Percentiles rank a stretch among this genome's conserved stretches.
These are phyloP conservation scores for Russula virescens DNA, from an alignment of 768 basidiomycete species.

Conservation along the genomic window DNA sequence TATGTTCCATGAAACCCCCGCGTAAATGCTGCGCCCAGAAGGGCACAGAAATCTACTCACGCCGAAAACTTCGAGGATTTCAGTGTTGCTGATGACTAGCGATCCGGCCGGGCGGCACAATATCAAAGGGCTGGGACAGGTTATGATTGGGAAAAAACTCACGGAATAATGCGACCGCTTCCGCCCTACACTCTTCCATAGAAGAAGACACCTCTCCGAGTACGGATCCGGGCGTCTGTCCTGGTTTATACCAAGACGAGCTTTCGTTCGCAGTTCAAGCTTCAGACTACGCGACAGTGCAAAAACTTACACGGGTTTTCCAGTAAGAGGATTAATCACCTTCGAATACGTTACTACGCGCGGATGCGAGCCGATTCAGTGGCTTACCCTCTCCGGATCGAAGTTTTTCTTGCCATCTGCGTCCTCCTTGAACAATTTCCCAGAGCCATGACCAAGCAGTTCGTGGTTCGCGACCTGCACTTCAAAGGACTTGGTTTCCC, in stretches of 20 bases:
- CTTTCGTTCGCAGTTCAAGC: conserved; percentile 38
- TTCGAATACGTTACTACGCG: conserved; percentile 28
- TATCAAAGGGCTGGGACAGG: conserved; percentile 1
- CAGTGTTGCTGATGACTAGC: conserved; percentile 64
- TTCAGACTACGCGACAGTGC: neutral
- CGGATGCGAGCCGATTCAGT: neutral
- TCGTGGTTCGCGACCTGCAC: conserved; percentile 91
- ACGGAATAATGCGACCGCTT: conserved; percentile 80
- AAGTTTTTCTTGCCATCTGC: conserved; percentile 78
- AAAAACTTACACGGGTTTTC: conserved; percentile 55
- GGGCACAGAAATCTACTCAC: conserved; percentile 33
- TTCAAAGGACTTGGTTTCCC: conserved; percentile 77
- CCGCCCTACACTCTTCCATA: conserved; percentile 91
- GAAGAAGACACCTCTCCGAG: conserved; percentile 86
- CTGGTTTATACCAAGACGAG: conserved; percentile 82
- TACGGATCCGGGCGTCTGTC: conserved; percentile 77
- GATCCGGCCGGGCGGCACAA: neutral
- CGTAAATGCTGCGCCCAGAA: neutral
- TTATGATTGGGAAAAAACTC: conserved; percentile 26
- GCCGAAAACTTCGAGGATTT: conserved; percentile 77
- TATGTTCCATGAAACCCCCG: conserved; percentile 28
- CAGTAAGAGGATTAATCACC: conserved; percentile 80
- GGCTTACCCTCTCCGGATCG: conserved; percentile 52
- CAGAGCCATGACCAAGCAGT: conserved; percentile 78
- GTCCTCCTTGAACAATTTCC: conserved; percentile 75